phyloP scores from a whole-genome alignment of 352 stramenopile genomes.

The Phytophthora crassamura region DNA sequence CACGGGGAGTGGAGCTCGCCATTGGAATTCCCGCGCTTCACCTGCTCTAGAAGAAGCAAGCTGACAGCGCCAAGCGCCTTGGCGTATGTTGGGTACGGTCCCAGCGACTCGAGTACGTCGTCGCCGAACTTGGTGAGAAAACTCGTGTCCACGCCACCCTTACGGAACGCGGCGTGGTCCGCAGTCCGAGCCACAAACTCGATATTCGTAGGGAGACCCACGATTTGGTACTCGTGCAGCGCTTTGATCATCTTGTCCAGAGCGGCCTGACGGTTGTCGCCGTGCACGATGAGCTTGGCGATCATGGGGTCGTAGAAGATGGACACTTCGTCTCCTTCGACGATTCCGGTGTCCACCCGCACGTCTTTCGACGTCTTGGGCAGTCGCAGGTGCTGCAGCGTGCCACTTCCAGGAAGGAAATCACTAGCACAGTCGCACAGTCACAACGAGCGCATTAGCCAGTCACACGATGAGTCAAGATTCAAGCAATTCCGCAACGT shows the following conservation, averaged over 20 bases:
- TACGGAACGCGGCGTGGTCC: conserved; percentile 87
- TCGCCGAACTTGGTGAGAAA: conserved; percentile 93
- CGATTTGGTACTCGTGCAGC: conserved; percentile 93
- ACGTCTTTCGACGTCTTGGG: conserved; percentile 74
- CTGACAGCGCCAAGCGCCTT: conserved; percentile 80
- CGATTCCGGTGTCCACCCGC: conserved; percentile 91
- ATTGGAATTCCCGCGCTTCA: conserved; percentile 44
- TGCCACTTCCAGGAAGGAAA: conserved; percentile 93
- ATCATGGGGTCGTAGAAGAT: conserved; percentile 97
- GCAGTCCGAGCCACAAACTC: conserved; percentile 93
- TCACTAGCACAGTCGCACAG: conserved; percentile 70
- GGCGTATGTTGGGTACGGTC: conserved; percentile 58
- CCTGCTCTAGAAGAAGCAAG: conserved; percentile 76
- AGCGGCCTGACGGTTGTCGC: conserved; percentile 79
- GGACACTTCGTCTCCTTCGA: conserved; percentile 89
- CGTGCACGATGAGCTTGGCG: conserved; percentile 94
- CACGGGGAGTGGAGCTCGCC: conserved; percentile 66
- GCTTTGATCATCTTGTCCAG: conserved; percentile 85
- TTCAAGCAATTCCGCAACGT: conserved; percentile 24
- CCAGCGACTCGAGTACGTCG: conserved; percentile 75
- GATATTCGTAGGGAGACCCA: conserved; percentile 95
- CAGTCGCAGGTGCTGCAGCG: conserved; percentile 82
- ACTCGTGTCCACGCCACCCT: conserved; percentile 92
- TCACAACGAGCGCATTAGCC: conserved; percentile 13
- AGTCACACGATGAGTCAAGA: neutral